A percentile compares a stretch with the other conserved stretches of the same genome.
Conservation (phyloP, 306 rosid genomes). For the Castanopsis chinensis region DNA sequence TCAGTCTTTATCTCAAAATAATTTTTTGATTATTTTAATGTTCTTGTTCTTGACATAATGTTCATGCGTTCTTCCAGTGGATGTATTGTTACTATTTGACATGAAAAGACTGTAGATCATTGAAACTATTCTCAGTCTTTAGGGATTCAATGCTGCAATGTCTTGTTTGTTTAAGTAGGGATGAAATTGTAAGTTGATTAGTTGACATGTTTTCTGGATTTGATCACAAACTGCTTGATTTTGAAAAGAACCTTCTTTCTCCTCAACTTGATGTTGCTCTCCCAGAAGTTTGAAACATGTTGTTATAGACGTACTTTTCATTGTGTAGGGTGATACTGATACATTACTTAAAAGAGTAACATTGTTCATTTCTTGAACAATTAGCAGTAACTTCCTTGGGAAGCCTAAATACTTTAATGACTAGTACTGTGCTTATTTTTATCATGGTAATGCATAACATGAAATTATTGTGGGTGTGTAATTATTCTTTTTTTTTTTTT, state of each 20-base stretch:
- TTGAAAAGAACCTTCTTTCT: not conserved
- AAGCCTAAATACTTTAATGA: too few relatives aligned
- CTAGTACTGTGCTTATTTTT: too few relatives aligned
- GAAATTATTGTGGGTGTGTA: not conserved
- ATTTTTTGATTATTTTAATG: too few relatives aligned
- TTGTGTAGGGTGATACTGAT: too few relatives aligned
- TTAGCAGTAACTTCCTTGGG: too few relatives aligned
- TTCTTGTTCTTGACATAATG: not conserved
- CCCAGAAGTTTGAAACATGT: too few relatives aligned
- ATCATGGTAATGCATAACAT: too few relatives aligned
- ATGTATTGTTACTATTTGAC: not conserved
- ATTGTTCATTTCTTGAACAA: too few relatives aligned
- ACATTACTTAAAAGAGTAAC: too few relatives aligned
- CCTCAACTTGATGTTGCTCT: not conserved
- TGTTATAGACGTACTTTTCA: too few relatives aligned
- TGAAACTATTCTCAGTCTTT: not conserved
- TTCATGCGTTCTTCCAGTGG: not conserved
- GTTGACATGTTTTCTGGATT: not conserved
- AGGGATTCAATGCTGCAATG: not conserved
- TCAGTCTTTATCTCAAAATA: too few relatives aligned
- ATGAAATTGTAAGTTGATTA: not conserved
- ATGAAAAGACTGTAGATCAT: not conserved
- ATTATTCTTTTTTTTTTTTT: not conserved
- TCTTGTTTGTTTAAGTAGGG: not conserved
- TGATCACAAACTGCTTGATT: not conserved